Evolutionary conservation across 805 yeast species (phyloP), one percentile per base, ranked within the genome.

Genomic region (Yarrowia sp.): DNA sequence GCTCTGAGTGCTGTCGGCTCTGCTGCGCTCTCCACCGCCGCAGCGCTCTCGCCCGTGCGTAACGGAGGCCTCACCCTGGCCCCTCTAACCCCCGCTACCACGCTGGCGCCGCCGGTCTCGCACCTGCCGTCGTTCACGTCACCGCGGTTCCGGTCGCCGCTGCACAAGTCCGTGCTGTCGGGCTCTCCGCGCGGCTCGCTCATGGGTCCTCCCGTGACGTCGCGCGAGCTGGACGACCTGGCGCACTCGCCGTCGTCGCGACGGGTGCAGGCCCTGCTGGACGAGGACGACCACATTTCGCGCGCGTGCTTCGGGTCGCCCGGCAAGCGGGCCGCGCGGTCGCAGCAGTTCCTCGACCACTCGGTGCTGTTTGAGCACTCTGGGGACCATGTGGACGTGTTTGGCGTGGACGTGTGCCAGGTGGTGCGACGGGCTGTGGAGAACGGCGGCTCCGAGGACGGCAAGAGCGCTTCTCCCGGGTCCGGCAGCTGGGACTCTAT

Each of bases 321-420:
- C 1, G 71, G 70, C 27, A 75, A 71, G 64, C 68, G 73, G 12
- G 70, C 66, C 10, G 69, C 69, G 9, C 62, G 53, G 22, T 62
- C 71, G 16, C 63, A 67, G 24, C 69, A 68, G 63, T 70, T 66
- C 39, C 68, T 64, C 36, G 74, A 72, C 56, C 68, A 67, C 27
- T 42, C 66, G 13, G 65, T 64, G 24, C 65, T 68, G 42, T 56
- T 31, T 25, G 38, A 56, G 38, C 51, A 56, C 51, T 16, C 61
- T 12, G 36, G 32, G 22, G 61, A 56, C 31, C 51, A 41, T 18
- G 51, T 39, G 14, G 61, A 83, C 68, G 77, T 82, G 38, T 82
- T 82, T 70, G 86, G 86, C 9, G 84, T 83, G 51, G 86, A 83
- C 68, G 74, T 82, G 32, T 79, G 81, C 65, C 76, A 81, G 39